Percentiles rank a stretch among this genome's conserved stretches.
Evolutionary conservation across 441 rosid genomes (phyloP).

Genomic region (Populus hybrid): DNA sequence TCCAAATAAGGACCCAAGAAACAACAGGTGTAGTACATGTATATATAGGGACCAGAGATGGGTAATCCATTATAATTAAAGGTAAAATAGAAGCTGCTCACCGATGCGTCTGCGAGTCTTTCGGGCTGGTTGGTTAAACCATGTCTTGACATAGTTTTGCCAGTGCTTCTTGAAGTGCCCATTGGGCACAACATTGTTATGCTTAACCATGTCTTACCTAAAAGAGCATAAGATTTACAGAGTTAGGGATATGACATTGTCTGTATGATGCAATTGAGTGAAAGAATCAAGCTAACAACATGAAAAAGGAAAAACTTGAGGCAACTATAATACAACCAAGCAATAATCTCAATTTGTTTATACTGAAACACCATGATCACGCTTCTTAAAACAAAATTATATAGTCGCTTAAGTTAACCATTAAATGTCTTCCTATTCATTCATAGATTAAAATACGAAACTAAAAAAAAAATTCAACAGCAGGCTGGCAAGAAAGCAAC

Average conservation of each 20-base stretch:
- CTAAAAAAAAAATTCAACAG: not conserved
- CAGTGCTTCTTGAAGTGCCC: slow-evolving; percentile 87
- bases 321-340: not conserved
- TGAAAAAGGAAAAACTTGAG: not conserved
- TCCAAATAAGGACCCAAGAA: not conserved
- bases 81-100: slow-evolving; percentile 17
- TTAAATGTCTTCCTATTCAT: not conserved
- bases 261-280: not conserved
- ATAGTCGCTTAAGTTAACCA: not conserved
- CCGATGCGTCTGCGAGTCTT: slow-evolving; percentile 69
- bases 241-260: not conserved
- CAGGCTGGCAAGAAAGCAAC: not conserved
- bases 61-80: not conserved
- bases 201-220: slow-evolving; percentile 59
- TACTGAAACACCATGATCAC: not conserved
- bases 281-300: not conserved
- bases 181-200: slow-evolving; percentile 72
- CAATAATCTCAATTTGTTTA: not conserved
- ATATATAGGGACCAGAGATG: not conserved
- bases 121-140: slow-evolving; percentile 91
- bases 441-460: not conserved
- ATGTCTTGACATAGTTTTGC: slow-evolving; percentile 81
- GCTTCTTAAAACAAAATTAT: no score
- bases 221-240: not conserved
- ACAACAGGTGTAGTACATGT: not conserved